phyloP scores from a whole-genome alignment of 306 rosid genomes.

The Dryas alaskensis region DNA sequence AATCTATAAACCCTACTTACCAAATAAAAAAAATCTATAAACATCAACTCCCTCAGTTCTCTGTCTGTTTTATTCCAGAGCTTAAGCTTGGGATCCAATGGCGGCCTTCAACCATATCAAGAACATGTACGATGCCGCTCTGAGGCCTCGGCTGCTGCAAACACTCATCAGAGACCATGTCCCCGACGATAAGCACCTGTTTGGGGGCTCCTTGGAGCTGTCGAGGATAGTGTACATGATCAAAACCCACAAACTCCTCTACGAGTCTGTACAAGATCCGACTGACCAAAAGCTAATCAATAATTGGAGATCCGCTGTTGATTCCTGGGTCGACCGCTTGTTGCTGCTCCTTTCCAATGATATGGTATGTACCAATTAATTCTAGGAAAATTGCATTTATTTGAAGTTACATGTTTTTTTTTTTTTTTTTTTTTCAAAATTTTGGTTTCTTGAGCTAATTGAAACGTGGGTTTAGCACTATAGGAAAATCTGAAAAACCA shows the following conservation, averaged over 20 bases:
- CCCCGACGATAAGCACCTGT: conserved; percentile 44
- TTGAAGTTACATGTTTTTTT: neutral
- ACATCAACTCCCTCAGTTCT: neutral
- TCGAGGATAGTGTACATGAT: conserved; percentile 45
- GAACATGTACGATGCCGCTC: conserved; percentile 61
- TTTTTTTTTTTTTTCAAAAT: neutral
- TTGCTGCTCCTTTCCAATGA: conserved; percentile 39
- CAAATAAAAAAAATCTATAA: too few relatives aligned
- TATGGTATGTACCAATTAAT: conserved; percentile 39
- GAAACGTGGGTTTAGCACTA: neutral
- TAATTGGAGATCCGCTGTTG: conserved; percentile 64
- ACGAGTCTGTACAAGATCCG: conserved; percentile 38
- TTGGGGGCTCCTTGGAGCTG: conserved; percentile 39
- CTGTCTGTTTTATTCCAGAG: neutral
- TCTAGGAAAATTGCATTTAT: neutral
- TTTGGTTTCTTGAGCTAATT: neutral
- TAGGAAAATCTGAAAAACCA: neutral
- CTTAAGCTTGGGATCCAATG: conserved; percentile 38
- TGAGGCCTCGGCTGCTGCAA: conserved; percentile 69
- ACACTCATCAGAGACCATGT: conserved; percentile 48
- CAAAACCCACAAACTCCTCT: conserved; percentile 59
- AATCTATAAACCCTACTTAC: too few relatives aligned
- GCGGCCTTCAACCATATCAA: conserved; percentile 50
- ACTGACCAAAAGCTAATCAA: conserved; percentile 35
- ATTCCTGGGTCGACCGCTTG: conserved; percentile 68